Evolutionary conservation across 768 basidiomycete species (phyloP).

Genomic region (Sarcodon aspratus): DNA sequence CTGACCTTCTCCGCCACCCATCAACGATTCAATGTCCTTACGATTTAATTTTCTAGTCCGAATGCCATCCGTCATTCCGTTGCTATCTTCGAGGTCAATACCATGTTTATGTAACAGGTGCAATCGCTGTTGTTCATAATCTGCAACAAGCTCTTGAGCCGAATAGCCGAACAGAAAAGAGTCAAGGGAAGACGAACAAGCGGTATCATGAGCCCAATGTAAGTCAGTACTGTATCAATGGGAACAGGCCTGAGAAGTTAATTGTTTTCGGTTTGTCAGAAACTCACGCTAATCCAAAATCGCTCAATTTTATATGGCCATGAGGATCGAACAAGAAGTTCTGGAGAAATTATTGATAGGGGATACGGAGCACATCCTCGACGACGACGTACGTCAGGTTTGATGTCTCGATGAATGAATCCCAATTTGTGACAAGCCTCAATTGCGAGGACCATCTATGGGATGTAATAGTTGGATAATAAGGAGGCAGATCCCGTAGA

Average conservation of each 20-base stretch:
- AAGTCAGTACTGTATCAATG: conserved; percentile 58
- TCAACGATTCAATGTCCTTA: conserved; percentile 72
- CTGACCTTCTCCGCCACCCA: conserved; percentile 75
- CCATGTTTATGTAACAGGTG: conserved; percentile 88
- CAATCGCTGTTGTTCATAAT: conserved; percentile 89
- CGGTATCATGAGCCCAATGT: conserved; percentile 96
- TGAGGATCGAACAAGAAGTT: conserved; percentile 93
- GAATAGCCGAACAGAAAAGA: conserved; percentile 1
- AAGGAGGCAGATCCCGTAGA: conserved; percentile 3
- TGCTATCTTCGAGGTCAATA: conserved; percentile 82
- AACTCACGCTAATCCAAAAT: conserved; percentile 91
- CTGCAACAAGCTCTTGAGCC: conserved; percentile 24
- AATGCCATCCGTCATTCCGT: conserved; percentile 46
- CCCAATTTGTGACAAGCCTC: conserved; percentile 90
- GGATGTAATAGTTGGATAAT: conserved; percentile 1
- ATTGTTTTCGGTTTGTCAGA: conserved; percentile 1
- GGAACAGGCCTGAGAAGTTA: neutral
- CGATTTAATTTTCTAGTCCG: conserved; percentile 73
- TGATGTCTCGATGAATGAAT: conserved; percentile 97
- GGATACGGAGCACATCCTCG: neutral
- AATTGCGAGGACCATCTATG: conserved; percentile 86
- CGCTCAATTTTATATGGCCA: conserved; percentile 90
- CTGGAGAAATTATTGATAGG: conserved; percentile 24
- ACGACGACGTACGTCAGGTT: conserved; percentile 61
- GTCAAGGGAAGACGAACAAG: conserved; percentile 39